Evolutionary conservation across 805 yeast species (phyloP), one percentile per base, ranked within the genome.

Genomic region (Candida montana): DNA sequence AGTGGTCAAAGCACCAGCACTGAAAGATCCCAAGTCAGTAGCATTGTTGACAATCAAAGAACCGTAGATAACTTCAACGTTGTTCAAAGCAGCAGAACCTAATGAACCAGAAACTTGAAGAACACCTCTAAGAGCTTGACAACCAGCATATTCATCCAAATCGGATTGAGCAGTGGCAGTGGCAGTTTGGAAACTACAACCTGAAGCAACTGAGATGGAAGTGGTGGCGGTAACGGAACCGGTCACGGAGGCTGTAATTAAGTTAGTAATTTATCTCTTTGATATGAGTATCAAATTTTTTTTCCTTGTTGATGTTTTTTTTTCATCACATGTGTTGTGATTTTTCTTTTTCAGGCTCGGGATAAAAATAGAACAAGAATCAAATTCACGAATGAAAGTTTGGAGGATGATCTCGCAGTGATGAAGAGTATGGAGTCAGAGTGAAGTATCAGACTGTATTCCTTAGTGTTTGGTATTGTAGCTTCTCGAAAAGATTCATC

Each of bases 111-210:
- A 59, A 59, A 91, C 74, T 67, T 70, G 64, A 55, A 93, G 69
- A 63, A 81, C 81, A 74, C 96, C 98, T 50, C 76, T 75, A 53
- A 93, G 73, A 48, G 88, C 83, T 30, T 75, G 64, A 78, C 99
- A 93, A 35, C 79, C 71, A 37, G 86, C 65, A 41, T 83, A 75
- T 21, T 63, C 58, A 56, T 88, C 95, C 60, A 91, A 78, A 53
- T 88, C 90, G 26, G 84, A 55, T 67, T 89, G 88, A 33, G 81
- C 77, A 41, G 93, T 79, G 54, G 88, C 95, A 40, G 95, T 85
- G 50, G 70, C 71, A 53, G 72, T 69, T 23, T 69, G 56, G 69
- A 82, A 78, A 30, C 84, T 72, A 75, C 95, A 85, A 23, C 80
- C 77, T 7, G 77, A 77, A 48, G 77, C 74, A 39, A 74, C 65